These are phyloP conservation scores for Phytophthora ramorum DNA, from an alignment of 352 stramenopile species.

Conservation along the genomic window DNA sequence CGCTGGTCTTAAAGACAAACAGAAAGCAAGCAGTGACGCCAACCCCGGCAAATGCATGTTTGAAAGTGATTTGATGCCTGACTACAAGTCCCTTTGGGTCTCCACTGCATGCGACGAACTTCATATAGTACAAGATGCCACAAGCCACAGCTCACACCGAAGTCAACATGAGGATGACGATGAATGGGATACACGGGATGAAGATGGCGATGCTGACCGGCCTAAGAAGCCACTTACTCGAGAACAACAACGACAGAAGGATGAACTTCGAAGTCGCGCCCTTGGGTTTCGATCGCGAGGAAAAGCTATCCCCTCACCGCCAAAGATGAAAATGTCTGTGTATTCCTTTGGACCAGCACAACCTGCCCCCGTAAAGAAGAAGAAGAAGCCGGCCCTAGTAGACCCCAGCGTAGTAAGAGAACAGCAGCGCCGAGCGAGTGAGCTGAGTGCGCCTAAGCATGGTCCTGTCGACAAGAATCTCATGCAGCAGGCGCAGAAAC, in stretches of 20 bases:
- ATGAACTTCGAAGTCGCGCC: constrained; percentile 71
- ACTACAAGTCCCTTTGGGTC: constrained; percentile 54
- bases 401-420: constrained; percentile 51
- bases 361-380: constrained; percentile 38
- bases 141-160: constrained; percentile 7
- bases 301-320: constrained; percentile 65
- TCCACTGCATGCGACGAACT: constrained; percentile 63
- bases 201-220: constrained; percentile 40
- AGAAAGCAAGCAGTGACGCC: constrained; percentile 31
- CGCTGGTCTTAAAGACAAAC: constrained; percentile 65
- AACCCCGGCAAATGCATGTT: constrained; percentile 48
- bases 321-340: constrained; percentile 54
- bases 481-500: constrained; percentile 62
- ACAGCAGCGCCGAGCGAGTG: constrained; percentile 61
- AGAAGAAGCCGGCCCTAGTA: constrained; percentile 41
- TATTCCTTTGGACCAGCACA: constrained; percentile 61
- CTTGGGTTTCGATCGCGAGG: constrained; percentile 62
- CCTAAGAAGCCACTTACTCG: constrained; percentile 48
- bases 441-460: constrained; percentile 73
- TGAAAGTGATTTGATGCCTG: constrained; percentile 49
- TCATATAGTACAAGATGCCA: constrained; percentile 54
- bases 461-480: constrained; percentile 64
- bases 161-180: constrained; percentile 32
- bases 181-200: constrained; percentile 38
- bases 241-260: constrained; percentile 69